Conservation (phyloP, 2,329 filamentous ascomycete species). For the Neofusicoccum parvum region DNA sequence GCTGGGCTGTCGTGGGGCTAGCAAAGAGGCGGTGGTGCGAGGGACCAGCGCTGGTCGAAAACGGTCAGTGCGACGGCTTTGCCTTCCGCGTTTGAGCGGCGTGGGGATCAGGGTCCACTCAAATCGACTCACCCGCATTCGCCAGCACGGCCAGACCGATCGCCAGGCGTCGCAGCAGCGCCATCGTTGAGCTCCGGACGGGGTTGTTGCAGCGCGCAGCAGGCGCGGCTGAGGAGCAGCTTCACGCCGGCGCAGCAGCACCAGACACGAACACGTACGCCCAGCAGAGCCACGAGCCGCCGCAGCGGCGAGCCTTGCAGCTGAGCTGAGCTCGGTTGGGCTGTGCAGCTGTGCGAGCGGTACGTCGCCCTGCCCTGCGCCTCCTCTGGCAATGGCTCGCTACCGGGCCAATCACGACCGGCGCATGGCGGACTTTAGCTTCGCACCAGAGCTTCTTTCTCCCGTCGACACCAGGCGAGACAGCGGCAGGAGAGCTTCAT, state of each 20-base stretch:
- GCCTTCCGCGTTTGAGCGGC: conserved; percentile 8
- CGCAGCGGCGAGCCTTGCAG: neutral
- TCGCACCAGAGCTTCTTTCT: neutral
- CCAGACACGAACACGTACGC: neutral
- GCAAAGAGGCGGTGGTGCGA: neutral
- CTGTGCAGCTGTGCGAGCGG: neutral
- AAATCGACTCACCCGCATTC: conserved; percentile 11
- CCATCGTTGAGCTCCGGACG: neutral
- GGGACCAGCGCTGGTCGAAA: neutral
- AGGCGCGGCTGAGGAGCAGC: neutral
- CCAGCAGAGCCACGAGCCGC: neutral
- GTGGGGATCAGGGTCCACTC: conserved; percentile 15
- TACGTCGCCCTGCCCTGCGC: neutral
- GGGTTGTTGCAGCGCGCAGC: neutral
- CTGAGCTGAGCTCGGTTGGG: conserved; percentile 1
- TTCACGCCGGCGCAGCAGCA: neutral
- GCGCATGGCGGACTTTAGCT: neutral
- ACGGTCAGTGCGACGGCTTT: conserved; percentile 11
- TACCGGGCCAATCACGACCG: neutral
- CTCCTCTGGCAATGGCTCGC: neutral
- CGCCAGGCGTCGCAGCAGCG: neutral
- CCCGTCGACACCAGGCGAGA: neutral
- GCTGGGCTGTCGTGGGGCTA: neutral
- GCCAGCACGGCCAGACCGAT: conserved; percentile 13
- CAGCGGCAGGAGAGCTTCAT: neutral